Evolutionary conservation across 2,329 filamentous ascomycete species (phyloP).

Genomic region (Phaeoacremonium minimum): DNA sequence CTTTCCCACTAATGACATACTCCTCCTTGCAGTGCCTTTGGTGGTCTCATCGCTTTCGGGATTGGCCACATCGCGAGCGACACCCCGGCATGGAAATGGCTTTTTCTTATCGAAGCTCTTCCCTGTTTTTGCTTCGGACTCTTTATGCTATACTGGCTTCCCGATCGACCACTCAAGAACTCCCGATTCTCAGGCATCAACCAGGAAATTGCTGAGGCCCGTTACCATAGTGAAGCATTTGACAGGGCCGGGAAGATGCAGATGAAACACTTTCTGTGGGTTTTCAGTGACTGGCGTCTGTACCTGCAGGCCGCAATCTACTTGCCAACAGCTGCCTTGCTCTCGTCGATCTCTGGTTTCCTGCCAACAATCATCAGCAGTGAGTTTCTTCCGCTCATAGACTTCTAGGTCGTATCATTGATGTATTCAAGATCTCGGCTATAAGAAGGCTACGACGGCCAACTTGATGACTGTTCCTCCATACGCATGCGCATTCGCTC

Average conservation of each 20-base stretch:
- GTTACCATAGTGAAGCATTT: constrained; percentile 10
- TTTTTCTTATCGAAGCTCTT: constrained; percentile 14
- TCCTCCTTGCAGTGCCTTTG: constrained; percentile 7
- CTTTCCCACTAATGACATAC: too few species aligned
- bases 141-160: constrained; percentile 13
- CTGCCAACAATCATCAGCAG: constrained; percentile 10
- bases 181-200: constrained; percentile 10
- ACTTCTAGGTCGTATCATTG: background rate
- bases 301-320: constrained; percentile 9
- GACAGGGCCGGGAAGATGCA: constrained; percentile 11
- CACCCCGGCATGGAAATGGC: constrained; percentile 5
- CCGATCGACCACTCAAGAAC: constrained; percentile 9
- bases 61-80: constrained; percentile 7
- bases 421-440: constrained; percentile 8
- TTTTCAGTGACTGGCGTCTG: constrained; percentile 7
- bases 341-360: constrained; percentile 13
- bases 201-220: constrained; percentile 10
- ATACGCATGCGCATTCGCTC: constrained; percentile 9
- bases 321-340: constrained; percentile 10
- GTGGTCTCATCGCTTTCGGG: constrained; percentile 9
- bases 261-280: constrained; percentile 7
- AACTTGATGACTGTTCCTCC: constrained; percentile 15
- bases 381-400: background rate
- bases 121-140: constrained; percentile 11
- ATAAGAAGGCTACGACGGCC: constrained; percentile 9